phyloP scores from a whole-genome alignment of 2,329 filamentous ascomycete species.

The Rutstroemia sp. region DNA sequence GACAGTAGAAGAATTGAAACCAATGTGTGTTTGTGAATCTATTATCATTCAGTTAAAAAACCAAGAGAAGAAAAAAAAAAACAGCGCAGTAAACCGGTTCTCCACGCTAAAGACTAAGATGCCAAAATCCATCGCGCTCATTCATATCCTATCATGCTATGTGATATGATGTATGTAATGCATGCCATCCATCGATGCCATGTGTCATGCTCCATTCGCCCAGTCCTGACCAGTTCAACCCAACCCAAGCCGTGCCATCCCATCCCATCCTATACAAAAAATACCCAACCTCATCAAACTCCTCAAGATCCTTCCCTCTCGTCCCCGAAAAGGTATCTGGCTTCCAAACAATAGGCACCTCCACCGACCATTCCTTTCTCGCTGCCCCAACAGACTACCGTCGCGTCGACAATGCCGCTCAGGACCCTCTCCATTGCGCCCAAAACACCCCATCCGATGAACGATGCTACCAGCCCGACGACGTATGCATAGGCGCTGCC shows the following conservation, averaged over 20 bases:
- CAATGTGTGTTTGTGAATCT: too few relatives aligned
- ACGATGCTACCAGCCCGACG: slow-evolving; percentile 83
- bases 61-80: too few relatives aligned
- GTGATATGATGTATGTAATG: not conserved
- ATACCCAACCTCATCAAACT: slow-evolving; percentile 29
- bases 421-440: slow-evolving; percentile 86
- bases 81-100: too few relatives aligned
- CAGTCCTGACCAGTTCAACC: not conserved
- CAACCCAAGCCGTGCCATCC: not conserved
- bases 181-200: not conserved
- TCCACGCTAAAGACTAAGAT: not conserved
- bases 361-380: slow-evolving; percentile 65
- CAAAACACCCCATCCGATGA: slow-evolving; percentile 90
- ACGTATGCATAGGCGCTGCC: slow-evolving; percentile 94
- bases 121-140: not conserved
- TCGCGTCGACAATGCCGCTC: slow-evolving; percentile 78
- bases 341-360: slow-evolving; percentile 84
- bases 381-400: slow-evolving; percentile 90
- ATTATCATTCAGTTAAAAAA: too few relatives aligned
- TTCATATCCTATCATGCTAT: not conserved
- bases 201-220: not conserved
- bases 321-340: slow-evolving; percentile 79
- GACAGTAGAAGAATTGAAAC: too few relatives aligned
- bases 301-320: slow-evolving; percentile 37
- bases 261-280: not conserved